Evolutionary conservation across 2,329 filamentous ascomycete genomes (phyloP).

Genomic region (Scedosporium apiospermum): DNA sequence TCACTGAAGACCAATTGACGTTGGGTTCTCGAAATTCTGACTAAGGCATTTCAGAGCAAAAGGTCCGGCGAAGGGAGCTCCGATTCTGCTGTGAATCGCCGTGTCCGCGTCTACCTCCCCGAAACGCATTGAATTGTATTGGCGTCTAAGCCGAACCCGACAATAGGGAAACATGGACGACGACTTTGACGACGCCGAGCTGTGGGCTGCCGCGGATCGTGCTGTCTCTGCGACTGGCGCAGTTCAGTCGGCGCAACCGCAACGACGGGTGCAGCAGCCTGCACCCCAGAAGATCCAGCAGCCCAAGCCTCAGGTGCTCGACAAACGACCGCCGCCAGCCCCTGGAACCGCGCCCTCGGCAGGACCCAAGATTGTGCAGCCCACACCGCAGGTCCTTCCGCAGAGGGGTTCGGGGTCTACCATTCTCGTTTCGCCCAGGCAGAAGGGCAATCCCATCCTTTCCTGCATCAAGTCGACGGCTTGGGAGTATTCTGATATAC

Average conservation of each 20-base stretch:
- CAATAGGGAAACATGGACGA: conserved; percentile 7
- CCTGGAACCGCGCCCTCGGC: conserved; percentile 22
- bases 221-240: background rate
- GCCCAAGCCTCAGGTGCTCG: background rate
- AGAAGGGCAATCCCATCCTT: conserved; percentile 91
- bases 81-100: background rate
- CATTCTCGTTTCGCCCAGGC: conserved; percentile 82
- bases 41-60: too few species aligned
- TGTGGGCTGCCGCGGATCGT: conserved; percentile 8
- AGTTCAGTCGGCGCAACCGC: background rate
- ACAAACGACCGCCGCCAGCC: conserved; percentile 2
- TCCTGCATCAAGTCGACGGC: conserved; percentile 71
- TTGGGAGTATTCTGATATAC: conserved; percentile 98
- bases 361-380: conserved; percentile 62
- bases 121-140: background rate
- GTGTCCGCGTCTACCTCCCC: too few species aligned
- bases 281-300: background rate
- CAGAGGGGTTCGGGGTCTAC: conserved; percentile 56
- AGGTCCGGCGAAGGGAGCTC: too few species aligned
- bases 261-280: conserved; percentile 1
- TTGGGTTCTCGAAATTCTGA: too few species aligned
- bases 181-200: conserved; percentile 11
- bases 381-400: conserved; percentile 77
- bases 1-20: too few species aligned
- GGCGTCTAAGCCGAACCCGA: background rate